phyloP scores from a whole-genome alignment of 305 asterid species.

The Fraxinus baroniana region DNA sequence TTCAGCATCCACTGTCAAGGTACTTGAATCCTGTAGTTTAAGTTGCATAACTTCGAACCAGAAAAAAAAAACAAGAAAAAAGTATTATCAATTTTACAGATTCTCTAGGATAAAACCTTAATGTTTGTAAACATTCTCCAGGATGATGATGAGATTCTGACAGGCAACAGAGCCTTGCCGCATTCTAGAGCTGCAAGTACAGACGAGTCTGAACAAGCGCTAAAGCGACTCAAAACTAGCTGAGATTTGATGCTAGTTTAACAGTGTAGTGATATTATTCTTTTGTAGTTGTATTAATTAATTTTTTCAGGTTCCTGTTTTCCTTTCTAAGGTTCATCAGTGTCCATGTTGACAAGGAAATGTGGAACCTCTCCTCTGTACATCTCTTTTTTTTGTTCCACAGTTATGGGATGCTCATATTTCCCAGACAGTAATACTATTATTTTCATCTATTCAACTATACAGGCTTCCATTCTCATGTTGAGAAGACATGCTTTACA shows the following conservation, averaged over 20 bases:
- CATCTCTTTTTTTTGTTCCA: conserved; percentile 32
- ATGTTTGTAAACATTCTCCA: conserved; percentile 17
- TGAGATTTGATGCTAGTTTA: conserved; percentile 34
- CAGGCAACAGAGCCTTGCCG: conserved; percentile 32
- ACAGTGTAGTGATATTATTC: conserved; percentile 36
- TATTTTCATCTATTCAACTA: conserved; percentile 19
- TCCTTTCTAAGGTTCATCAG: conserved; percentile 20
- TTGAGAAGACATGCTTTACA: conserved; percentile 23
- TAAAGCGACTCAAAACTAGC: conserved; percentile 56
- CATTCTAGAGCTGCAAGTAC: conserved; percentile 41
- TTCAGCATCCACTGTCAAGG: conserved; percentile 62
- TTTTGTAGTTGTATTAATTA: conserved; percentile 44
- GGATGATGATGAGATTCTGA: conserved; percentile 44
- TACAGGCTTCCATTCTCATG: conserved; percentile 23
- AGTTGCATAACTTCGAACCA: not conserved
- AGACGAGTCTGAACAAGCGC: conserved; percentile 50
- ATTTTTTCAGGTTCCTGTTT: conserved; percentile 36
- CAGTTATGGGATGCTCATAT: conserved; percentile 36
- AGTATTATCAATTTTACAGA: not conserved
- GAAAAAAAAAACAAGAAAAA: not conserved
- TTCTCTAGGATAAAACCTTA: conserved; percentile 4
- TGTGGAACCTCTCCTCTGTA: conserved; percentile 42
- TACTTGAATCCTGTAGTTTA: conserved; percentile 15
- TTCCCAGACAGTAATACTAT: conserved; percentile 26
- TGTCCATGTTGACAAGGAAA: conserved; percentile 23